Evolutionary conservation across 2,329 filamentous ascomycete species (phyloP).

Genomic region (Fusarium foetens): DNA sequence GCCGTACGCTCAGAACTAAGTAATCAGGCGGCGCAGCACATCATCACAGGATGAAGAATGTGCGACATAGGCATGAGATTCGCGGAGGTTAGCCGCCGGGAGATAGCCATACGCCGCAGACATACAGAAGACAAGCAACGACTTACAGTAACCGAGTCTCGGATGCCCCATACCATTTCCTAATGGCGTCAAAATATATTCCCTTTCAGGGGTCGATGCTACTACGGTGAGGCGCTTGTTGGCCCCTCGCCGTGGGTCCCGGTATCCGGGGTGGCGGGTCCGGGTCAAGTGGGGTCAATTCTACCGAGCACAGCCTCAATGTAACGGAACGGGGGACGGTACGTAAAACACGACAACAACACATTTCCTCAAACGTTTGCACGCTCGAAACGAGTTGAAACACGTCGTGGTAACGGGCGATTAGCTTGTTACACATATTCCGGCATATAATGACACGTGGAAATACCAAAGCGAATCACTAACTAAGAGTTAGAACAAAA

Average conservation of each 20-base stretch:
- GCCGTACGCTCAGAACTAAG: background rate
- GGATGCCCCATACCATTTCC: conserved; percentile 1
- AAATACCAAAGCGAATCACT: background rate
- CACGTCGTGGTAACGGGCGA: background rate
- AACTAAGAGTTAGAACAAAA: conserved; percentile 4
- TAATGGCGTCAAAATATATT: conserved; percentile 22
- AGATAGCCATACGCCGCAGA: conserved; percentile 8
- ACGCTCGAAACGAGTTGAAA: background rate
- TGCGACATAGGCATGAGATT: background rate
- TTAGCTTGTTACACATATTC: background rate
- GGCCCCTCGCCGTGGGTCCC: conserved; percentile 26
- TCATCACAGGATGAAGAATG: background rate
- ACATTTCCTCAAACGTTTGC: background rate
- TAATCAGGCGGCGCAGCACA: conserved; percentile 1
- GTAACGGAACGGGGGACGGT: background rate
- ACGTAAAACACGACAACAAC: background rate
- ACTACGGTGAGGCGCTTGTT: conserved; percentile 32
- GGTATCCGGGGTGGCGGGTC: conserved; percentile 38
- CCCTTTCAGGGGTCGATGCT: conserved; percentile 18
- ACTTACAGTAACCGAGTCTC: background rate
- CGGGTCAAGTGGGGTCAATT: conserved; percentile 6
- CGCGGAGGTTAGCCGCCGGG: conserved; percentile 13
- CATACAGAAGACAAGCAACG: background rate
- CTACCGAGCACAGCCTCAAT: conserved; percentile 27
- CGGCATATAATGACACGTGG: conserved; percentile 1